phyloP scores from a whole-genome alignment of 345 rosid species.

The Citrus reticulata region DNA sequence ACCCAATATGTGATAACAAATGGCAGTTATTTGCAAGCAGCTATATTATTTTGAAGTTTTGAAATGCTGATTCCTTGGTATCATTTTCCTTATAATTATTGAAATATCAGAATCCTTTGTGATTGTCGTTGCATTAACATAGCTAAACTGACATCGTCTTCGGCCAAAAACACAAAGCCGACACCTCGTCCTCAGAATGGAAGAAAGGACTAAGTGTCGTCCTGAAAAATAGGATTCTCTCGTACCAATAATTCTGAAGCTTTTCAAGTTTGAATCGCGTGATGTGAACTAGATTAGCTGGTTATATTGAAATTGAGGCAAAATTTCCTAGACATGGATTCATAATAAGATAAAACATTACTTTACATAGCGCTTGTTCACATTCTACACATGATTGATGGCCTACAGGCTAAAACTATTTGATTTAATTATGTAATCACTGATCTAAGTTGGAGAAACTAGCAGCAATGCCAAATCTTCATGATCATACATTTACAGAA shows the following conservation, averaged over 20 bases:
- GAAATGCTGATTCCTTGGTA: background rate
- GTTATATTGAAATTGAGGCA: background rate
- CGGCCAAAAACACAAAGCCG: no score
- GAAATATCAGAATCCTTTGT: no score
- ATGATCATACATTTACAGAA: constrained; percentile 23
- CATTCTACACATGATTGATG: constrained; percentile 11
- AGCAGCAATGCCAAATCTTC: constrained; percentile 8
- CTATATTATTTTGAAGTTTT: background rate
- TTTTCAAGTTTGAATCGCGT: background rate
- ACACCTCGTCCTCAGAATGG: background rate
- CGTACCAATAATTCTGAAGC: background rate
- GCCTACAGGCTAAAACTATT: constrained; percentile 4
- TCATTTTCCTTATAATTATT: background rate
- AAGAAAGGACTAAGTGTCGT: background rate
- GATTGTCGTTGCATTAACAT: no score
- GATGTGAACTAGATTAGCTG: background rate
- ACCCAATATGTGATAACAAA: no score
- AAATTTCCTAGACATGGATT: constrained; percentile 26
- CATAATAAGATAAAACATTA: constrained; percentile 14
- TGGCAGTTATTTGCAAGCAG: background rate
- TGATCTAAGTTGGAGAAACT: constrained; percentile 7
- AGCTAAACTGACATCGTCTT: background rate
- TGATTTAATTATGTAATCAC: constrained; percentile 2
- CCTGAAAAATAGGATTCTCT: background rate
- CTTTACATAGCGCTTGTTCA: constrained; percentile 32